Conservation (phyloP, 139 green algal genomes). For the Chlorokybus atmophyticus region DNA sequence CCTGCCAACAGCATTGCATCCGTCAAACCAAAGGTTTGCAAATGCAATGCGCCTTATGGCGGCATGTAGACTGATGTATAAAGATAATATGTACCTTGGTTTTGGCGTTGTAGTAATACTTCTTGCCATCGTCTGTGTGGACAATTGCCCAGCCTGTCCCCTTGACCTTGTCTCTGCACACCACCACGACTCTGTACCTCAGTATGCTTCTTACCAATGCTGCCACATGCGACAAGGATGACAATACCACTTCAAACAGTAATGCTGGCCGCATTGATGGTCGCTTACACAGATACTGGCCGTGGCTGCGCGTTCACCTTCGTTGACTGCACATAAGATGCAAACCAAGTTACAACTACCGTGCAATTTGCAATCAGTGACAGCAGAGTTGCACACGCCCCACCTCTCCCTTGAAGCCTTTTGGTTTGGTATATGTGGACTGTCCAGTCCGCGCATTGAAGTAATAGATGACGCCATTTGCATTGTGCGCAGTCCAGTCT, state of each 20-base stretch:
- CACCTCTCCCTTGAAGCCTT: conserved; percentile 29
- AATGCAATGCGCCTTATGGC: too few species aligned
- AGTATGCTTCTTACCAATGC: too few species aligned
- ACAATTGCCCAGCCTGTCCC: conserved; percentile 69
- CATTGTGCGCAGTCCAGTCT: too few species aligned
- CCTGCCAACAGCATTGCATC: conserved; percentile 24
- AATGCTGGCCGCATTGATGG: not conserved
- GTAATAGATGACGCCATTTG: conserved; percentile 54
- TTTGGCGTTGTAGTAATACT: conserved; percentile 56
- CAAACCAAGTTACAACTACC: not conserved
- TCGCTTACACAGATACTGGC: not conserved
- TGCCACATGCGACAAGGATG: not conserved
- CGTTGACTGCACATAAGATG: not conserved
- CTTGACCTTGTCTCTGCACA: conserved; percentile 18
- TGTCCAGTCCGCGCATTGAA: conserved; percentile 51
- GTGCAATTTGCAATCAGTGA: not conserved
- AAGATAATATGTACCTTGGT: too few species aligned
- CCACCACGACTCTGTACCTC: not conserved
- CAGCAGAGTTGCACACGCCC: not conserved
- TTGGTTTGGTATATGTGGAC: conserved; percentile 41
- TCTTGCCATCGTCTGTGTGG: conserved; percentile 48
- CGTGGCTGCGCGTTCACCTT: not conserved
- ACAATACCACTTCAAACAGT: not conserved
- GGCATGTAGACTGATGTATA: too few species aligned
- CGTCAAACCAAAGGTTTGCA: too few species aligned